Evolutionary conservation across 805 yeast genomes (phyloP).

Genomic region (Torulaspora franciscae): DNA sequence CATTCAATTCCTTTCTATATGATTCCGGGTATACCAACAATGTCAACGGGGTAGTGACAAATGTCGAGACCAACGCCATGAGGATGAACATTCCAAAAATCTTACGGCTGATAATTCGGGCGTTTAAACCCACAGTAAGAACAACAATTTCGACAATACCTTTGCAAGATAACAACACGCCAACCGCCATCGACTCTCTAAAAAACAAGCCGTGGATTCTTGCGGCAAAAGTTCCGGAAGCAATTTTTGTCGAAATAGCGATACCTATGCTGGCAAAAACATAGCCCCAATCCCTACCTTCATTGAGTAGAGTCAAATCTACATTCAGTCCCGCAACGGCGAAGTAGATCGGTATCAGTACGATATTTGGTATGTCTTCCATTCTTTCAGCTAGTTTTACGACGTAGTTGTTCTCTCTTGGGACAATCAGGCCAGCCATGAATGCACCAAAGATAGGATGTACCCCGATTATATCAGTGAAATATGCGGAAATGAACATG

Average conservation of each 20-base stretch:
- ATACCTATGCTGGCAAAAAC: constrained; percentile 59
- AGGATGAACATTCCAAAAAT: constrained; percentile 76
- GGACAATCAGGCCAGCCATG: constrained; percentile 68
- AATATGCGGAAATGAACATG: constrained; percentile 65
- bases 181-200: constrained; percentile 74
- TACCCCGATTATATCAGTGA: constrained; percentile 78
- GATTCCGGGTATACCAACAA: constrained; percentile 54
- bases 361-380: constrained; percentile 69
- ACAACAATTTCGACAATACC: constrained; percentile 86
- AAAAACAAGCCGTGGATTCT: constrained; percentile 56
- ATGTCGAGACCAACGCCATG: constrained; percentile 76
- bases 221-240: constrained; percentile 65
- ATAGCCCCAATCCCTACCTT: constrained; percentile 76
- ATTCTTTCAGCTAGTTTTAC: constrained; percentile 64
- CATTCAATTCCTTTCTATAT: constrained; percentile 49
- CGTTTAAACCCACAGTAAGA: constrained; percentile 64
- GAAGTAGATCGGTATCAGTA: constrained; percentile 72
- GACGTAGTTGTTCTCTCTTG: constrained; percentile 71
- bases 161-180: constrained; percentile 80
- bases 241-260: constrained; percentile 63
- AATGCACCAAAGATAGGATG: constrained; percentile 87
- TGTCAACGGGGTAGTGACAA: constrained; percentile 74
- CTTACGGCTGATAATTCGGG: constrained; percentile 58
- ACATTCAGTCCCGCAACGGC: constrained; percentile 74
- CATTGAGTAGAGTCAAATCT: constrained; percentile 56